Conservation (phyloP, 129 eudicot genomes). For the Daucus carota region DNA sequence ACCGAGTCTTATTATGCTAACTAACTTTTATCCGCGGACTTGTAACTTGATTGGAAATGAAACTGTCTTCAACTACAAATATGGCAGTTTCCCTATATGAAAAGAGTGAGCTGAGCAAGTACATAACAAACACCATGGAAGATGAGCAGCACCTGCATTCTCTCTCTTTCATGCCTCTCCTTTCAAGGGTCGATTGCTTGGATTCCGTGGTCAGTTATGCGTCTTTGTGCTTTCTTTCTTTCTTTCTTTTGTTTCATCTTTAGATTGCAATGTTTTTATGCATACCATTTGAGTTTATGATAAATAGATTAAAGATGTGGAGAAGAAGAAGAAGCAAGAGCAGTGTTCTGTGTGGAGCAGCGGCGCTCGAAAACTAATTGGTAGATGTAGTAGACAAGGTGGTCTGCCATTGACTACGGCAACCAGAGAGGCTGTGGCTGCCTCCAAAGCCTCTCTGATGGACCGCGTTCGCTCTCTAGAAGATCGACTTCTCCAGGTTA, state of each 20-base stretch:
- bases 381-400: slow-evolving; percentile 13
- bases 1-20: not conserved
- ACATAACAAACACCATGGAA: slow-evolving; percentile 17
- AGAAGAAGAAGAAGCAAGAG: slow-evolving; percentile 17
- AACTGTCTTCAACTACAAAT: not conserved
- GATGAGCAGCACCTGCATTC: slow-evolving; percentile 25
- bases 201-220: slow-evolving; percentile 34
- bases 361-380: slow-evolving; percentile 10
- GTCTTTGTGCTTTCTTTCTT: no score
- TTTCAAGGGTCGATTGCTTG: slow-evolving; percentile 48
- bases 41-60: not conserved
- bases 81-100: not conserved
- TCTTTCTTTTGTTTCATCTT: not conserved
- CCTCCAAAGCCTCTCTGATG: slow-evolving; percentile 27
- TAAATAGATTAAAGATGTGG: slow-evolving; percentile 33
- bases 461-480: slow-evolving; percentile 55
- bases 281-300: not conserved
- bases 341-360: slow-evolving; percentile 29
- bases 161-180: slow-evolving; percentile 36
- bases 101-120: not conserved
- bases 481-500: slow-evolving; percentile 54
- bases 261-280: not conserved
- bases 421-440: slow-evolving; percentile 28
- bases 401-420: slow-evolving; percentile 29
- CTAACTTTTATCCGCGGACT: slow-evolving; percentile 1